Evolutionary conservation across 495 filamentous ascomycete genomes (phyloP), one percentile per base, ranked within the genome.

Genomic region (Schizothecium vesticola): DNA sequence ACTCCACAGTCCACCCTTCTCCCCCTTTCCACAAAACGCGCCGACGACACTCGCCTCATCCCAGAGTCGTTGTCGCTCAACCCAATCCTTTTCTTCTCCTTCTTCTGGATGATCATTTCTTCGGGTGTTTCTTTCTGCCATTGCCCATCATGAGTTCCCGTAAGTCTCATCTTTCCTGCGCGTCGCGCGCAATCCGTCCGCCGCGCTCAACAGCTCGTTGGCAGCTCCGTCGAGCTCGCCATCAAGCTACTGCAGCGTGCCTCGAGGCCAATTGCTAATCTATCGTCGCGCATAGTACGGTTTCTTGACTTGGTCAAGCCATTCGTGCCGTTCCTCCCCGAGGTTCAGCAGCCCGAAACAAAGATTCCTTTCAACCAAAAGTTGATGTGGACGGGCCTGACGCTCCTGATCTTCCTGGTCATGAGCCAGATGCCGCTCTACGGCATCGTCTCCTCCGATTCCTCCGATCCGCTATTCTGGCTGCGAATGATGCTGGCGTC

Each of bases 391-490:
- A 99, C 96, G 43, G 94, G 93, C 78, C 88, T 97, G 81, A 98
- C 94, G 66, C 85, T 97, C 72, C 83, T 97, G 76, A 96, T 97
- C 83, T 99, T 98, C 88, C 85, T 99, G 90, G 94, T 99, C 79
- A 99, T 99, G 96, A 96, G 92, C 83, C 95, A 99, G 83, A 98
- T 99, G 95, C 96, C 96, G 69, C 82, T 96, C 69, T 96, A 96
- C 74, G 92, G 93, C 80, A 97, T 96, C 79, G 93, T 97, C 71
- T 96, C 94, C 65, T 97, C 94, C 70, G 95, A 99, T 82, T 93
- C 90, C 64, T 96, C 92, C 56, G 96, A 99, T 84, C 96, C 96
- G 70, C 84, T 99, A 76, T 99, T 98, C 89, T 99, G 96, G 96
- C 87, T 99, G 74, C 90, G 96, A 78, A 98, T 98, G 94, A 97